Conservation (phyloP, 257 asterid species). For the Linaria vulgaris region DNA sequence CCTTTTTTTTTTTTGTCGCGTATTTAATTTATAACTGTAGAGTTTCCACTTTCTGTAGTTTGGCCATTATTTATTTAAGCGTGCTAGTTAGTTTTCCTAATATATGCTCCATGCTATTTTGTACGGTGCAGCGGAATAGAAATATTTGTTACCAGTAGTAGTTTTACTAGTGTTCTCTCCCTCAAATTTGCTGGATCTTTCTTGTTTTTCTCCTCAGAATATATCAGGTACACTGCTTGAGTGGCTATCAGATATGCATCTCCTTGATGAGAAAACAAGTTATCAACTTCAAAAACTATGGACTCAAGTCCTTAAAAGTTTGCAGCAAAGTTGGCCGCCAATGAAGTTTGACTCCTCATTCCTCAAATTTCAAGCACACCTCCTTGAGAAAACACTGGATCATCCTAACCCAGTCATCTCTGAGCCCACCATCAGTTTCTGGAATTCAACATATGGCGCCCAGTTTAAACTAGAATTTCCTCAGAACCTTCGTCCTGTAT, state of each 20-base stretch:
- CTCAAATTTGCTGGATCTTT: neutral
- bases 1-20: too few relatives aligned
- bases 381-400: conserved; percentile 63
- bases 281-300: conserved; percentile 53
- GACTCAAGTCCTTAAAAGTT: conserved; percentile 46
- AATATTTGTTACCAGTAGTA: neutral
- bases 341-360: conserved; percentile 50
- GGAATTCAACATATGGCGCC: conserved; percentile 71
- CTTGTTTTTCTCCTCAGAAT: conserved; percentile 37
- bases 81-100: neutral
- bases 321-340: conserved; percentile 56
- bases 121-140: neutral
- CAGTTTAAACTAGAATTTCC: conserved; percentile 64
- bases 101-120: neutral
- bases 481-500: conserved; percentile 46
- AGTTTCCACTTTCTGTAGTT: neutral
- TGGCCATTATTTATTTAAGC: neutral
- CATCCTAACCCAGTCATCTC: conserved; percentile 63
- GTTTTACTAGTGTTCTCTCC: neutral
- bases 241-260: conserved; percentile 59
- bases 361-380: conserved; percentile 53
- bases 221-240: conserved; percentile 51
- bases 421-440: conserved; percentile 50
- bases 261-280: conserved; percentile 35
- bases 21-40: conserved; percentile 1